Conservation (phyloP, 495 filamentous ascomycete species). For the Ramalina peruviana region DNA sequence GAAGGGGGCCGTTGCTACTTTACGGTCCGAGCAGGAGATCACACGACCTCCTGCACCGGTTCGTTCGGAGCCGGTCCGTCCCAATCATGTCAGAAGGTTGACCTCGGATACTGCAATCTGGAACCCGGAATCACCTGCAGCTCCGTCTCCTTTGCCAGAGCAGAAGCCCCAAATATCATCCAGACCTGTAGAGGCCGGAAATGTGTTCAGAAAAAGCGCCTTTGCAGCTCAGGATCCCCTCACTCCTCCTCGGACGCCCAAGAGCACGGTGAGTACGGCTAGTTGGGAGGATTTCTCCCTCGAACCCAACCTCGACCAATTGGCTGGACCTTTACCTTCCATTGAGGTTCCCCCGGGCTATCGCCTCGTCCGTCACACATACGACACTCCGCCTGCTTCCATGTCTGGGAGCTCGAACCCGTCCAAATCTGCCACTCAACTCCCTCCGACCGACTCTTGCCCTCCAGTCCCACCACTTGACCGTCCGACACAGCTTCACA, state of each 20-base stretch:
- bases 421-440: background rate
- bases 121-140: background rate
- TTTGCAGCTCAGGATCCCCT: background rate
- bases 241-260: constrained; percentile 1
- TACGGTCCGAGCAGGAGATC: background rate
- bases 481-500: background rate
- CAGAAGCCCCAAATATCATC: background rate
- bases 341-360: background rate
- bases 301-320: background rate
- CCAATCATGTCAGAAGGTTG: background rate
- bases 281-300: background rate
- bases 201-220: background rate
- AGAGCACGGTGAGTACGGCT: background rate
- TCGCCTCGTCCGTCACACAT: background rate
- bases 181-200: background rate
- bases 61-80: background rate
- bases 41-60: background rate
- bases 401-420: background rate
- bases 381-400: background rate
- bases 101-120: background rate
- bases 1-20: background rate
- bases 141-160: background rate
- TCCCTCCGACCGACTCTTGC: background rate
- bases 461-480: background rate
- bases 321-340: background rate